These are phyloP conservation scores for Raffaelea ambrosiae DNA, from an alignment of 2,329 filamentous ascomycete species.

Conservation along the genomic window DNA sequence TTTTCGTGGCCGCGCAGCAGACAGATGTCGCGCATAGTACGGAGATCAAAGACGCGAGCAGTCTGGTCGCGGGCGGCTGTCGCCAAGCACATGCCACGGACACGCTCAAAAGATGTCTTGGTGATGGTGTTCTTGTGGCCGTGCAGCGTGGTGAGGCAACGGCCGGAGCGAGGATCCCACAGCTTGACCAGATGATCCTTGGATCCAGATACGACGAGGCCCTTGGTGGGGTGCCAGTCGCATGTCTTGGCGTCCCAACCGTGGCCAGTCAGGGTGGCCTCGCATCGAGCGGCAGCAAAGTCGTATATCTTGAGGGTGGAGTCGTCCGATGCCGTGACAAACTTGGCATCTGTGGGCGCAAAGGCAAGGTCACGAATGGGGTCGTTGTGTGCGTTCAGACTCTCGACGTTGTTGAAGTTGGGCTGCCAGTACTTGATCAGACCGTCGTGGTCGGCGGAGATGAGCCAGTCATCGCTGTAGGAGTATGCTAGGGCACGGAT, in stretches of 20 bases:
- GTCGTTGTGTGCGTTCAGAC: slow-evolving; percentile 82
- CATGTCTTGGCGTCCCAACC: slow-evolving; percentile 97
- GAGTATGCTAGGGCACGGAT: slow-evolving; percentile 82
- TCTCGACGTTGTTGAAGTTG: slow-evolving; percentile 98
- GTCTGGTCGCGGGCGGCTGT: slow-evolving; percentile 92
- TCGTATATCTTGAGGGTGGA: slow-evolving; percentile 92
- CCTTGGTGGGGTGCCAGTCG: slow-evolving; percentile 96
- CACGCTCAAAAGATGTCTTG: slow-evolving; percentile 81
- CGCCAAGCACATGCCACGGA: slow-evolving; percentile 75
- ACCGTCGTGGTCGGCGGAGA: slow-evolving; percentile 92
- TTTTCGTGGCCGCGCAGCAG: slow-evolving; percentile 92
- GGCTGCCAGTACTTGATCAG: slow-evolving; percentile 98
- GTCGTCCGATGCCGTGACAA: slow-evolving; percentile 93
- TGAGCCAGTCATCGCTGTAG: slow-evolving; percentile 92
- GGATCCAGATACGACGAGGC: slow-evolving; percentile 86
- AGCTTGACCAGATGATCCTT: slow-evolving; percentile 97
- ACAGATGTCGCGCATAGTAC: slow-evolving; percentile 97
- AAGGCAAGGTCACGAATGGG: slow-evolving; percentile 88
- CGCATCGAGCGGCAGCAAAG: slow-evolving; percentile 77
- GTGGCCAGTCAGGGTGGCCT: slow-evolving; percentile 81
- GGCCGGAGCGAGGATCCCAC: slow-evolving; percentile 90
- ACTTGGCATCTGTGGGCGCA: slow-evolving; percentile 88
- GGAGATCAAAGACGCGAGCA: slow-evolving; percentile 84
- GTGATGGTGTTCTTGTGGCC: slow-evolving; percentile 97
- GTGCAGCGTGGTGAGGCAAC: slow-evolving; percentile 87